A percentile compares a stretch with the other conserved stretches of the same genome.
phyloP scores from a whole-genome alignment of 495 filamentous ascomycete species.

The Tuber umbilicatum region DNA sequence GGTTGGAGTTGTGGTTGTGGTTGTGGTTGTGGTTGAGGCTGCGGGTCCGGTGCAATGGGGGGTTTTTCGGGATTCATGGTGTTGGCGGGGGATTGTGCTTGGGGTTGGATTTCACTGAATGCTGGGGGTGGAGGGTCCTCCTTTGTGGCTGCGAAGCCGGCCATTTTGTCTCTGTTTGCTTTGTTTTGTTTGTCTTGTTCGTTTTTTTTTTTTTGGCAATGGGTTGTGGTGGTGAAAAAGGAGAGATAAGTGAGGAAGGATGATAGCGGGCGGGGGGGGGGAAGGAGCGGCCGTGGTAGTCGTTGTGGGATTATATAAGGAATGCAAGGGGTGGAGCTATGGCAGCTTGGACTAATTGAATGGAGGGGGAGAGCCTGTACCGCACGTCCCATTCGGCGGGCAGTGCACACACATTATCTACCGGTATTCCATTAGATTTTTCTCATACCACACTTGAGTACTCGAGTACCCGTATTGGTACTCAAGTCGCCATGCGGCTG shows the following conservation, averaged over 20 bases:
- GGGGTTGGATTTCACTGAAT: background rate
- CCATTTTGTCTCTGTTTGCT: background rate
- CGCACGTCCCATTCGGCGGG: too few species aligned
- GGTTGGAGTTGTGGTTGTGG: background rate
- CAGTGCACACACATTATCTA: too few species aligned
- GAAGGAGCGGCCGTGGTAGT: background rate
- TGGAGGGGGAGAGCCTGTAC: background rate
- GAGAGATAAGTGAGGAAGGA: background rate
- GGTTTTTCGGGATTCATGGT: background rate
- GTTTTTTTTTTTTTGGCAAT: too few species aligned
- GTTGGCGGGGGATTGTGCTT: background rate
- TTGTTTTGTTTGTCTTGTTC: background rate
- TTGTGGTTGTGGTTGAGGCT: background rate
- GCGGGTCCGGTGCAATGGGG: background rate
- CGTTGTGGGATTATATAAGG: background rate
- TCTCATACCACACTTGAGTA: too few species aligned
- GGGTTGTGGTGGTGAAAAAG: background rate
- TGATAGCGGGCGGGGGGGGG: background rate
- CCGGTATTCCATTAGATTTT: too few species aligned
- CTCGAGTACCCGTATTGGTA: too few species aligned
- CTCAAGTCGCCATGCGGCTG: too few species aligned
- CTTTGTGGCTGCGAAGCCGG: background rate
- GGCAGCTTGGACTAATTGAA: background rate
- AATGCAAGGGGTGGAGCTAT: background rate
- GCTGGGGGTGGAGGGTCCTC: background rate